Base-by-base conservation (phyloP, 176 grass and related monocot genomes). In the Dendrocalamus sinicus region DNA sequence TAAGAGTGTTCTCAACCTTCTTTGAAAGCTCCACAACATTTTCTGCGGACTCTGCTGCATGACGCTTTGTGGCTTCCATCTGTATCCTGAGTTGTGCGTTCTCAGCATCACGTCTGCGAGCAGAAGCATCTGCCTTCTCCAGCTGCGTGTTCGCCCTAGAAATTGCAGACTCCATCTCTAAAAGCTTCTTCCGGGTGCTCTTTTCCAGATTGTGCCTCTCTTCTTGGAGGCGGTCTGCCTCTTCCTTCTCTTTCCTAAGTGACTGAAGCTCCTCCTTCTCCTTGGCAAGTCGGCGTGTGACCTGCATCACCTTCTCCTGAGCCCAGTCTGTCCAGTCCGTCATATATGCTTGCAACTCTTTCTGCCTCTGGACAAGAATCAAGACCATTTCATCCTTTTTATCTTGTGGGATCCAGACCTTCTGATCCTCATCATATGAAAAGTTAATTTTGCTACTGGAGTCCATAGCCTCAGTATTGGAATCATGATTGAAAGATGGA, bases 281-380 rank as follows among this genome's bases (percentile, higher is more conserved):
- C 65, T 94, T 99, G 20, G 86, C 87, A 55, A 99, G 86, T 82
- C 96, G 91, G 14, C 87, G 88, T 4, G 96, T 83, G 3, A 95
- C 96, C 78, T 96, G 96, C 96, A 96, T 99, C 81, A 99, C 96
- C 76, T 99, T 99, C 64, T 94, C 84, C 76, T 96, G 94, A 66
- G 96, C 96, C 96, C 96, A 99, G 50, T 99, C 90, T 67, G 86
- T 92, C 93, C 96, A 99, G 77, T 92, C 89, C 77, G 83, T 87
- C 86, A 93, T 89, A 35, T 92, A 89, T 8, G 84, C 84, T 83
- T 96, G 94, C 51, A 99, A 76, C 60, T 96, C 90, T 86, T 91
- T 92, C 86, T 91, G 89, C 81, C 88, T 84, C 58, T 91, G 88
- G 74, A 99, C 86, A 83, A 99, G 86, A 57, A 89, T 87, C 71